These are phyloP conservation scores for Venturia asperata DNA, from an alignment of 2,329 filamentous ascomycete genomes.

Conservation along the genomic window DNA sequence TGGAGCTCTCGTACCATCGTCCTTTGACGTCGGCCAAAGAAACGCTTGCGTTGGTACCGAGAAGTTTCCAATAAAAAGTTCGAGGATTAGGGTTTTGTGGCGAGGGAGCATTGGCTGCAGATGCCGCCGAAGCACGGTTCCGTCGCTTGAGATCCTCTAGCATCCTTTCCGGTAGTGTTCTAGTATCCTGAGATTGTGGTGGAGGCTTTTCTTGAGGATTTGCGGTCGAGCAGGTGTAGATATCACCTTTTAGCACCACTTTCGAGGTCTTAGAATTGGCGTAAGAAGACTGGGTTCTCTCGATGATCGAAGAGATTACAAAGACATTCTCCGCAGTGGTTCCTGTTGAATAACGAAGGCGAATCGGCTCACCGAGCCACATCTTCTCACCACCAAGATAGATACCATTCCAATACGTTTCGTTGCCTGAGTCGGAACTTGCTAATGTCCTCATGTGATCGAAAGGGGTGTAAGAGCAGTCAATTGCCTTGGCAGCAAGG, in stretches of 20 bases:
- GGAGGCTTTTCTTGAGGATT: constrained; percentile 24
- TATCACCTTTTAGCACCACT: constrained; percentile 41
- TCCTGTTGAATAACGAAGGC: constrained; percentile 37
- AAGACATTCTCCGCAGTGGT: constrained; percentile 43
- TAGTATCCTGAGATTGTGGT: constrained; percentile 25
- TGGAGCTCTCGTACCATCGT: constrained; percentile 53
- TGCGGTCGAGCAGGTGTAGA: constrained; percentile 44
- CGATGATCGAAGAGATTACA: constrained; percentile 39
- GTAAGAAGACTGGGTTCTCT: constrained; percentile 27
- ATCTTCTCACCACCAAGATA: constrained; percentile 54
- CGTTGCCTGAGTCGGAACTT: constrained; percentile 26
- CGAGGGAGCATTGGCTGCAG: constrained; percentile 27
- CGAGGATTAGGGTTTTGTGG: constrained; percentile 5
- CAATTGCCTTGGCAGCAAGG: constrained; percentile 49
- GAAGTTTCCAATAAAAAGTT: constrained; percentile 39
- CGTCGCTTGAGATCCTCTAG: constrained; percentile 45
- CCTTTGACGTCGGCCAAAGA: constrained; percentile 48
- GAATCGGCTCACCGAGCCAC: constrained; percentile 52
- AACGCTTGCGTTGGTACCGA: constrained; percentile 29
- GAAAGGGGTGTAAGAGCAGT: constrained; percentile 49
- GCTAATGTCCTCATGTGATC: constrained; percentile 29
- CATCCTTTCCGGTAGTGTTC: constrained; percentile 44
- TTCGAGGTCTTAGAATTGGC: constrained; percentile 27
- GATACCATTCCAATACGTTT: constrained; percentile 42
- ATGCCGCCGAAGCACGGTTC: constrained; percentile 35